Percentiles rank a stretch among this genome's conserved stretches.
Evolutionary conservation across 2,329 filamentous ascomycete genomes (phyloP).

Genomic region (Phialophora chinensis): DNA sequence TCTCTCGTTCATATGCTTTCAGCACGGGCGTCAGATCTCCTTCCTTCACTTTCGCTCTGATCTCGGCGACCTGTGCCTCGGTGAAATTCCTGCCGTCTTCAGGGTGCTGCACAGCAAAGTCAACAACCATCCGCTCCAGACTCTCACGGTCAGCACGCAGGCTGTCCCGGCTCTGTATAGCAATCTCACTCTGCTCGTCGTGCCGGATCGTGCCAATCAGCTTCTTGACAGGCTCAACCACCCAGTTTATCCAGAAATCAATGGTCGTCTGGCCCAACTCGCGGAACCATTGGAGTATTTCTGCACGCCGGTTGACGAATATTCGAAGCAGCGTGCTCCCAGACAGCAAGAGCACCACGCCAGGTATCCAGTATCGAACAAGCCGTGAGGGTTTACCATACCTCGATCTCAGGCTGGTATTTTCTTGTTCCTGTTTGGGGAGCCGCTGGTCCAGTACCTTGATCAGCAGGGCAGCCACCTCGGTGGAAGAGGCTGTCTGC

Average conservation of each 20-base stretch:
- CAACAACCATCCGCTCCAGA: constrained; percentile 95
- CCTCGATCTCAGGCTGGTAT: constrained; percentile 61
- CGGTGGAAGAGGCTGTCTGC: constrained; percentile 28
- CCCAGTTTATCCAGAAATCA: constrained; percentile 97
- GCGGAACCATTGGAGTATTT: constrained; percentile 78
- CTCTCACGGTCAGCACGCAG: constrained; percentile 88
- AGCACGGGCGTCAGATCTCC: constrained; percentile 93
- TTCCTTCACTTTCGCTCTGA: constrained; percentile 81
- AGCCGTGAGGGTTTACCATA: constrained; percentile 78
- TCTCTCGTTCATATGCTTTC: constrained; percentile 86
- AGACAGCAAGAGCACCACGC: constrained; percentile 73
- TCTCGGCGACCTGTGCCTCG: constrained; percentile 72
- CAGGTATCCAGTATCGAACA: constrained; percentile 88
- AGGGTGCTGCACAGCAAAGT: constrained; percentile 87
- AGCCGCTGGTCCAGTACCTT: constrained; percentile 72
- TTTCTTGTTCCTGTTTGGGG: constrained; percentile 67
- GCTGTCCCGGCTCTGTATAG: constrained; percentile 93
- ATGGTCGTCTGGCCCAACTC: constrained; percentile 78
- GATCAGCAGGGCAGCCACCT: constrained; percentile 46
- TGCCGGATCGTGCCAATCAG: constrained; percentile 91
- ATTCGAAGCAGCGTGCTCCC: constrained; percentile 86
- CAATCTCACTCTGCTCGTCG: constrained; percentile 89
- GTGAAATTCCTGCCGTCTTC: constrained; percentile 61
- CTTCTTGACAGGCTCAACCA: constrained; percentile 81
- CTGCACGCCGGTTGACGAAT: constrained; percentile 73